Evolutionary conservation across 2,329 filamentous ascomycete genomes (phyloP).

Genomic region (Cladosporium colombiae): DNA sequence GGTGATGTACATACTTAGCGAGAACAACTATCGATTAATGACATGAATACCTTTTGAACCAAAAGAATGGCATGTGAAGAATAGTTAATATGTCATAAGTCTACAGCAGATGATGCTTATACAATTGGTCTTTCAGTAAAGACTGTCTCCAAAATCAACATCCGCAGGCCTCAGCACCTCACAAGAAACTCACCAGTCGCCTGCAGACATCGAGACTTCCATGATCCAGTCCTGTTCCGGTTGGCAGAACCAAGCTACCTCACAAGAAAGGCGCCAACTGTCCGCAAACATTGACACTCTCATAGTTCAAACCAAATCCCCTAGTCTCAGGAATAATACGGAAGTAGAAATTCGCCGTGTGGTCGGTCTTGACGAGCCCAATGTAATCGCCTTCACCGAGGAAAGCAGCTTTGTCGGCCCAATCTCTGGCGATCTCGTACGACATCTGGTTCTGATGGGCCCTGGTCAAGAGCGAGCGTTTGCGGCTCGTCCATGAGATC

Average conservation of each 20-base stretch:
- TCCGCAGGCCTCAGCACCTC: not conserved
- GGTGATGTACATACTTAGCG: not conserved
- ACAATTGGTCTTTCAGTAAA: not conserved
- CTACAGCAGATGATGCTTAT: not conserved
- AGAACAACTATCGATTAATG: not conserved
- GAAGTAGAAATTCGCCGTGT: constrained; percentile 1
- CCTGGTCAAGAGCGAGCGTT: not conserved
- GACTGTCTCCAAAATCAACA: not conserved
- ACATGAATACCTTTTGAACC: not conserved
- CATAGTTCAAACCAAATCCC: not conserved
- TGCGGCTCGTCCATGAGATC: not conserved
- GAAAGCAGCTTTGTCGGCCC: not conserved
- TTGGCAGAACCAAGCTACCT: not conserved
- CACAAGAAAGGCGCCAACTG: not conserved
- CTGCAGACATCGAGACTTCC: not conserved
- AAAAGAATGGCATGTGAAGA: too few species aligned
- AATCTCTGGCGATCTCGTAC: not conserved
- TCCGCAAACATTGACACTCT: constrained; percentile 1
- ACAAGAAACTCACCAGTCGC: not conserved
- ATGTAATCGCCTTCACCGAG: not conserved
- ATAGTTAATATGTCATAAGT: not conserved
- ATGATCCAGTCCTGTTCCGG: not conserved
- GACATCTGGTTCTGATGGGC: constrained; percentile 5
- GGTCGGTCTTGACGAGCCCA: not conserved
- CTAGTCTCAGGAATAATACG: not conserved